A percentile compares a stretch with the other conserved stretches of the same genome.
Evolutionary conservation across 2,329 filamentous ascomycete species (phyloP).

Genomic region (Neonectria ditissima): DNA sequence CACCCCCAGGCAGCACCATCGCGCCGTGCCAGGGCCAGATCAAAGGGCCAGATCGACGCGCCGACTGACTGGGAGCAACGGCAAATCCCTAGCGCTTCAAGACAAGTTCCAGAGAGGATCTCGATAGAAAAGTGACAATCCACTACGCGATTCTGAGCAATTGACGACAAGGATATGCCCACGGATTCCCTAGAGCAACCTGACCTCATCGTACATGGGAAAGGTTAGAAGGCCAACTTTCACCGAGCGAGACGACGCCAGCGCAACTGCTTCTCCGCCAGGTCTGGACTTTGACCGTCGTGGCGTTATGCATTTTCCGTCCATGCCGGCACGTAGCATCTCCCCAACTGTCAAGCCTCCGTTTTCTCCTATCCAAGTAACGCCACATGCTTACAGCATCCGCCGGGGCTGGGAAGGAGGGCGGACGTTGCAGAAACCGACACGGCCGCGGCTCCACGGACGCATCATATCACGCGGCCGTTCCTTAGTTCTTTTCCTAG

Average conservation of each 20-base stretch:
- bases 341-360: neutral
- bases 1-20: neutral
- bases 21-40: neutral
- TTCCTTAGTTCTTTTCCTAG: neutral
- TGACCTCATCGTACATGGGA: neutral
- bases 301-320: neutral
- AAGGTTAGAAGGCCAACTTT: neutral
- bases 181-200: neutral
- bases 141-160: neutral
- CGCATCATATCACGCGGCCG: neutral
- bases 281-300: neutral
- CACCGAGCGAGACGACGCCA: neutral
- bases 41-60: constrained; percentile 2
- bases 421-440: neutral
- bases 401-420: neutral
- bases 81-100: constrained; percentile 18
- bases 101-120: constrained; percentile 2
- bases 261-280: neutral
- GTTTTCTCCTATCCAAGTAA: neutral
- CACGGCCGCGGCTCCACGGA: neutral
- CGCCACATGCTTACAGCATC: neutral
- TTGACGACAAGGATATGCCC: neutral
- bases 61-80: constrained; percentile 13
- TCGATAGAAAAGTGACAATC: neutral
- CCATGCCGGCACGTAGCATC: no score